These are phyloP conservation scores for Xylaria longipes DNA, from an alignment of 495 filamentous ascomycete species.

Conservation along the genomic window DNA sequence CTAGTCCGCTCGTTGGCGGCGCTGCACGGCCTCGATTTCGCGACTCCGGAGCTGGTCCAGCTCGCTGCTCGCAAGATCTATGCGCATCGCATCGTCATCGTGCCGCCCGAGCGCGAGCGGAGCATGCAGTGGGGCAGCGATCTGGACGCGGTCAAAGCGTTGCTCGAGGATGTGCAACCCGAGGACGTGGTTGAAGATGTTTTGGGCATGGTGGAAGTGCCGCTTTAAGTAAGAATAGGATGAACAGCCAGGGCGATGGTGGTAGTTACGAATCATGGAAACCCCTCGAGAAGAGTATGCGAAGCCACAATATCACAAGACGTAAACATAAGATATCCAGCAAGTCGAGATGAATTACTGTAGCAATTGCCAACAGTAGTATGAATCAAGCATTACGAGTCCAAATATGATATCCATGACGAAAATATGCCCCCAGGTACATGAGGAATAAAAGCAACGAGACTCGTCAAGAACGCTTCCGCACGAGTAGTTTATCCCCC, in stretches of 20 bases:
- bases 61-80: conserved; percentile 91
- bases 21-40: conserved; percentile 79
- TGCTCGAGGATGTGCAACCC: conserved; percentile 70
- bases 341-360: not conserved
- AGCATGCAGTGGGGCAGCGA: conserved; percentile 96
- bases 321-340: conserved; percentile 31
- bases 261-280: not conserved
- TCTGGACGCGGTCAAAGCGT: conserved; percentile 64
- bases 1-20: conserved; percentile 77
- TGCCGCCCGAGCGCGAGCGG: conserved; percentile 72
- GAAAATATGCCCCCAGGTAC: not conserved
- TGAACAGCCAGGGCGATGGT: not conserved
- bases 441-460: not conserved
- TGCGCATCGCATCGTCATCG: conserved; percentile 77
- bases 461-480: not conserved
- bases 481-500: not conserved
- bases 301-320: not conserved
- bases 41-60: conserved; percentile 82
- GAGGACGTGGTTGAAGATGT: conserved; percentile 89
- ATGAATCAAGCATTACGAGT: not conserved
- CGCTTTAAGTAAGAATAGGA: conserved; percentile 54
- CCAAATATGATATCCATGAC: not conserved
- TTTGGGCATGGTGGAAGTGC: conserved; percentile 70
- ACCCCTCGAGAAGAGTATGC: too few species aligned
- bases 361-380: not conserved